Base-by-base conservation (phyloP, 106 monocot species). In the Dendrobium catenatum region DNA sequence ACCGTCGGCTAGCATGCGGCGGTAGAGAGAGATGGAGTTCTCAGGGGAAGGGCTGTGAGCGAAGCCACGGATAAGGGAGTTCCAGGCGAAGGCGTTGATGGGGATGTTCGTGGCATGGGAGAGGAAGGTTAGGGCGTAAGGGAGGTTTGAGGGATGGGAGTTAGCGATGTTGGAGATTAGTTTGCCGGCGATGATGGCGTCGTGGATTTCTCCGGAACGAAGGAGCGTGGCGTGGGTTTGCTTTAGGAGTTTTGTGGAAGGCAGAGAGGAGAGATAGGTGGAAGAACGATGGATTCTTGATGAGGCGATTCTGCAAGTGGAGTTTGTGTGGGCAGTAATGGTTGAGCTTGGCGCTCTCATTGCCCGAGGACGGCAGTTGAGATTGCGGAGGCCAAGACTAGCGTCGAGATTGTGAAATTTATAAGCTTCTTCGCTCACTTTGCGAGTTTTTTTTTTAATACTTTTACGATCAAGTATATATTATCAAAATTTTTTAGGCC, bases 161-260 rank as follows among this genome's bases (percentile, higher is more conserved):
- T 42, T 8, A 64, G 80, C 78, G 72, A 87, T 78, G 76, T 80
- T 83, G 68, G 82, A 15, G 73, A 85, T n/a, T 77, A 83, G 80
- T 66, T 80, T 83, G 42, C 83, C 85, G 66, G 78, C 80, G 51
- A 68, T 37, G 83, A 85, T 64, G 31, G 81, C 55, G 82, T 80
- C 78, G 40, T 66, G 33, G 59, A 88, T 79, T 15, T 70, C 82
- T 17, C 82, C 85, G 59, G 49, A 73, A n/a, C 85, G 80, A 79
- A 88, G 43, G 10, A 88, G 82, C 73, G 74, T 83, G 4, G 83
- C 88, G 42, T 86, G 86, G 86, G 64, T 78, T 81, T 68, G 78
- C 41, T 86, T 86, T 2, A 85, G 78, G 16, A 8, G 13, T 5
- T 76, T 20, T 18, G 46, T 82, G 24, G 56, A 72, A 20, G 73